Base-by-base conservation (phyloP, 306 rosid species). In the Echinosophora koreensis region DNA sequence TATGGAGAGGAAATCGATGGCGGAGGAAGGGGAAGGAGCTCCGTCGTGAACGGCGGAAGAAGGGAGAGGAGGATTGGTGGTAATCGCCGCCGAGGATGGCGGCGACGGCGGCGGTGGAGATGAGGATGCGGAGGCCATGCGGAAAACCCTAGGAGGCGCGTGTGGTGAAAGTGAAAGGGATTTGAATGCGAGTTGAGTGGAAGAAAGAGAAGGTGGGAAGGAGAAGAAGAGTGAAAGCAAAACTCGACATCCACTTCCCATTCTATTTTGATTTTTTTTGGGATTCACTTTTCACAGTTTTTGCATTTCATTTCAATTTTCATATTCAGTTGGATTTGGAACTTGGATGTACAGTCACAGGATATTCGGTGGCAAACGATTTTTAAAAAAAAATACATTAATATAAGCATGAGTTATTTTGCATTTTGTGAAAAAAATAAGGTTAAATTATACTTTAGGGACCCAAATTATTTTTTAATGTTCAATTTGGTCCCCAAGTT, bases 1-100 rank as follows among this genome's bases (percentile, higher is more conserved):
- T 50, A 94, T 74, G 4, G 90, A 74, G 84, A 94, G 97, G 81
- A 94, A 92, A 83, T 94, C 92, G 37, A 94, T 89, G 75, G 89
- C 92, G 2, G 92, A 86, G 42, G 90, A 79, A 74, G 90, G 87
- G 13, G 91, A 79, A 57, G 91, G 73, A 59, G 86, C 69, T 34
- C 69, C 77, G 5, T 35, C 73, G 83, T 47, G 80, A 69, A 32
- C 63, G 5, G 83, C 50, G 14, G 83, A 68, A 17, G 80, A 55
- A 28, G 89, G 13, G 8, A 79, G 47, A 17, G 88, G 65, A 11
- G 86, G 82, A 57, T 46, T 54, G 55, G 17, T 27, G 68, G 16
- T 69, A 44, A 47, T 5, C 16, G 73, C 66, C 85, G 67, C 78
- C 79, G 70, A 49, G 44, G 52, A 83, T 8, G 85, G 69, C 0